Evolutionary conservation across 73 alveolate species (phyloP).

Genomic region (Durusdinium trenchii): DNA sequence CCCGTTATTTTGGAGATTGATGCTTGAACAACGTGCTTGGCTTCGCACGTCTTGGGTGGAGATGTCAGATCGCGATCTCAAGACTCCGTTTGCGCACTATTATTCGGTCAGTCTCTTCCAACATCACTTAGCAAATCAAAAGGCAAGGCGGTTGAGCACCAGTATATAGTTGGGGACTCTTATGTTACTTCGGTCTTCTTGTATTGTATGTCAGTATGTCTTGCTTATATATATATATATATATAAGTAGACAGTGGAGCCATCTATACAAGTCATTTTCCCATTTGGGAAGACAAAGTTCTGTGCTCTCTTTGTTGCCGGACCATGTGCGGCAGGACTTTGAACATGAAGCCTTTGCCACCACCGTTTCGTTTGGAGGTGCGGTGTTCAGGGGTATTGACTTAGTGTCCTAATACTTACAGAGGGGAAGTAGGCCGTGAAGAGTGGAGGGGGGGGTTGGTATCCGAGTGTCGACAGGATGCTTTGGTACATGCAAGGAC

Average conservation of each 20-base stretch:
- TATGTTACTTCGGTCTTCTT: not conserved
- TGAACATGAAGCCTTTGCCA: slow-evolving; percentile 52
- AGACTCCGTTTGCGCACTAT: not conserved
- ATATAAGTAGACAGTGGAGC: too few species aligned
- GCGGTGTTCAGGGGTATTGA: not conserved
- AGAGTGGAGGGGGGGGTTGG: not conserved
- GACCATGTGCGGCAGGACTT: too few species aligned
- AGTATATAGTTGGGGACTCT: not conserved
- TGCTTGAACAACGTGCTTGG: not conserved
- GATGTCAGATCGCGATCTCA: not conserved
- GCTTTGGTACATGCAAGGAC: not conserved
- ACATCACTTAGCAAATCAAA: not conserved
- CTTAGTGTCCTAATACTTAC: not conserved
- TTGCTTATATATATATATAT: too few species aligned
- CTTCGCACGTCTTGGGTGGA: not conserved
- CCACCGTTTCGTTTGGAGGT: slow-evolving; percentile 86
- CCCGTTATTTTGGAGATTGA: too few species aligned
- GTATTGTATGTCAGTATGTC: too few species aligned
- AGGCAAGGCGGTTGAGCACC: not conserved
- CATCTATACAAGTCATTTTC: too few species aligned
- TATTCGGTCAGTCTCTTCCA: not conserved
- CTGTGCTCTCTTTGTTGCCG: too few species aligned
- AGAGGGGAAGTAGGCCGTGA: not conserved
- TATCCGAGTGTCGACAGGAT: not conserved
- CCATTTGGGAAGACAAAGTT: too few species aligned